Evolutionary conservation across 2,329 filamentous ascomycete species (phyloP).

Genomic region (Gliomastix tumulicola): DNA sequence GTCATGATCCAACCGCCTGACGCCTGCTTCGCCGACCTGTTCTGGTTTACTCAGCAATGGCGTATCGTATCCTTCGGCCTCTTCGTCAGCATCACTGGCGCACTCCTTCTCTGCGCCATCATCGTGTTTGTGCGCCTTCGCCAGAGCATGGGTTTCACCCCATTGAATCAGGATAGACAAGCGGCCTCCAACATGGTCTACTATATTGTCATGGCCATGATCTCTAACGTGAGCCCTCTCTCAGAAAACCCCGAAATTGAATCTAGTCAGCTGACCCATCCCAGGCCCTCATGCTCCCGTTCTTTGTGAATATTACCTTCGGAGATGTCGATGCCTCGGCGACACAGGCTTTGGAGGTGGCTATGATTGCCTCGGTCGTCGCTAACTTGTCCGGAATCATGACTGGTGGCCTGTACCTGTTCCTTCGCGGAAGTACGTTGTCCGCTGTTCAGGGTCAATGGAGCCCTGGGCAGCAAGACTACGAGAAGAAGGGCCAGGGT

Average conservation of each 20-base stretch:
- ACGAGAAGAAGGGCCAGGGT: too few relatives aligned
- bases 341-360: constrained; percentile 47
- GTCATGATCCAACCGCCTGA: constrained; percentile 46
- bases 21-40: constrained; percentile 59
- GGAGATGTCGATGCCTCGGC: constrained; percentile 23
- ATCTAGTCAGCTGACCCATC: constrained; percentile 18
- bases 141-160: constrained; percentile 38
- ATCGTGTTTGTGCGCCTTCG: constrained; percentile 52
- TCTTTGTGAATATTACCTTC: constrained; percentile 52
- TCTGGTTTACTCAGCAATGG: constrained; percentile 60
- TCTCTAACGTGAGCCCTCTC: constrained; percentile 44
- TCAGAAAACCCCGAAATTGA: background rate
- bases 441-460: too few relatives aligned
- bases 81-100: constrained; percentile 39
- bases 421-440: constrained; percentile 53
- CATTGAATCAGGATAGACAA: constrained; percentile 55
- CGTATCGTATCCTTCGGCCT: constrained; percentile 49
- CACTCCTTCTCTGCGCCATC: constrained; percentile 42
- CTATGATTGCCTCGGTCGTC: constrained; percentile 59
- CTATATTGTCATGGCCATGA: constrained; percentile 50
- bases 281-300: constrained; percentile 55
- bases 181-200: constrained; percentile 65
- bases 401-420: constrained; percentile 59
- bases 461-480: too few relatives aligned
- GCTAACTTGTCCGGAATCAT: constrained; percentile 60